Base-by-base conservation (phyloP, 176 grass and related monocot genomes). In the Otatea glauca region DNA sequence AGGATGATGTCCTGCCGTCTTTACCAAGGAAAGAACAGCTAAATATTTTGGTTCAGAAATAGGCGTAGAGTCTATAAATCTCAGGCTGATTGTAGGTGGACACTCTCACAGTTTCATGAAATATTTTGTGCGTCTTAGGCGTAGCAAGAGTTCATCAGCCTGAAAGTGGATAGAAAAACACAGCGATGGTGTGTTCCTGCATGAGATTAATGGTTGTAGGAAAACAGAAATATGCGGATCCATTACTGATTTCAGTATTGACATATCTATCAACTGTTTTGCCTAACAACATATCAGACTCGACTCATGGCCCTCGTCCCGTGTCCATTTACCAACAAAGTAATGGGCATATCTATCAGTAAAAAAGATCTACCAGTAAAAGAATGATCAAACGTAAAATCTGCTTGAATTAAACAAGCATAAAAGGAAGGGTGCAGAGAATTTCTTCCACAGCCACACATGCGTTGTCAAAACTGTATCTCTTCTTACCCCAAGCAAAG, bases 311-410 rank as follows among this genome's bases (percentile, higher is more conserved):
- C 35, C 55, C 45, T 71, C 67, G 43, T 63, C 39, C 39, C 5
- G 48, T 35, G 47, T 48, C 4, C 17, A 78, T 72, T 55, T 54
- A 68, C 23, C 65, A 48, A 71, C 41, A 35, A 53, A 78, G 27
- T 7, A 45, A 65, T 79, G 14, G 2, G 17, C 13, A 24, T 9
- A 72, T 65, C 44, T 65, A 88, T 63, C 44, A 47, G 37, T 49
- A 10, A 76, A 34, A 38, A 23, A 49, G 18, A 24, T 62, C 15
- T 21, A 39, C 10, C 45, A 32, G 12, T 41, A 42, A 51, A 50
- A 65, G 38, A 50, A 17, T 72, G n/a, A 48, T 77, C 21, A 58
- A 44, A 24, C 51, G 23, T 59, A 83, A 67, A 80, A 79, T 68
- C 23, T 68, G 59, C 47, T 61, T 50, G n/a, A 83, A 20, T 37